phyloP scores from a whole-genome alignment of 352 stramenopile species.

The Pythium vanterpoolii region DNA sequence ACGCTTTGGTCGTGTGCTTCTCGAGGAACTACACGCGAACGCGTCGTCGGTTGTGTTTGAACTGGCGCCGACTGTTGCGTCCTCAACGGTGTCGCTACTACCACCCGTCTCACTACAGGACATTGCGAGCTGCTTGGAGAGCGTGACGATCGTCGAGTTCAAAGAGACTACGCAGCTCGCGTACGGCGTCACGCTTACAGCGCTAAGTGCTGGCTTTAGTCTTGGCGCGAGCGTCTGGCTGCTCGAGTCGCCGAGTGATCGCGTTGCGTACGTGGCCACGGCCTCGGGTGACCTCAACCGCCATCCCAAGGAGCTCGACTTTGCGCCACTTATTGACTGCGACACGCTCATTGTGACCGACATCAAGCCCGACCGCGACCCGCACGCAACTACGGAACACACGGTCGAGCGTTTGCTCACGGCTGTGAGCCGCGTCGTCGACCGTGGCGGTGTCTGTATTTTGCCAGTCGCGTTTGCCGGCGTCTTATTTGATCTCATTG shows the following conservation, averaged over 20 bases:
- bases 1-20: conserved; percentile 60
- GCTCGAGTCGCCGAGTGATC: conserved; percentile 62
- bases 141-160: conserved; percentile 57
- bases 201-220: conserved; percentile 71
- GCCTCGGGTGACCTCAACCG: conserved; percentile 82
- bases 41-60: conserved; percentile 8
- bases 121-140: conserved; percentile 39
- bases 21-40: conserved; percentile 53
- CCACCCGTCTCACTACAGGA: conserved; percentile 40
- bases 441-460: conserved; percentile 67
- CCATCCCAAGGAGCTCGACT: conserved; percentile 79
- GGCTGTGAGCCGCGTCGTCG: conserved; percentile 51
- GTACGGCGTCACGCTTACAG: conserved; percentile 71
- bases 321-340: conserved; percentile 69
- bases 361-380: conserved; percentile 70
- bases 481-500: conserved; percentile 78
- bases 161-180: conserved; percentile 47
- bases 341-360: conserved; percentile 78
- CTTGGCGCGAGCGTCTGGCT: conserved; percentile 73
- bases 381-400: conserved; percentile 62
- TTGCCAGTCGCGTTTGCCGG: conserved; percentile 53
- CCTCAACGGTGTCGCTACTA: neutral
- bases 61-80: conserved; percentile 1
- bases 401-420: conserved; percentile 69
- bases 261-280: conserved; percentile 69